Conservation (phyloP, 176 grass and related monocot species). For the Oryza meyeriana region DNA sequence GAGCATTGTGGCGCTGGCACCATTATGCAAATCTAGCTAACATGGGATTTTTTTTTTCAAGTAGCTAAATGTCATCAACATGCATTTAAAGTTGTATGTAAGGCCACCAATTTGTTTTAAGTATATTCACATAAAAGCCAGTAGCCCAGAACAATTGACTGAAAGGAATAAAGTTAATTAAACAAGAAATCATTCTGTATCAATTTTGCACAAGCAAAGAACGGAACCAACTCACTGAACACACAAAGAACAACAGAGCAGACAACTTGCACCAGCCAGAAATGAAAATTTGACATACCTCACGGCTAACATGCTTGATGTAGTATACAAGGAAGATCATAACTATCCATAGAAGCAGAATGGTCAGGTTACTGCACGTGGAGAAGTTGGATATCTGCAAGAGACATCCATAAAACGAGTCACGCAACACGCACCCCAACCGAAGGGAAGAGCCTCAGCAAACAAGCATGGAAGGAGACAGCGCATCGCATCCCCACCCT, state of each 20-base stretch:
- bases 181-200: not conserved
- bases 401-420: not conserved
- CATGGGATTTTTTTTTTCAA: not conserved
- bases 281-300: conserved; percentile 46
- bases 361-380: conserved; percentile 80
- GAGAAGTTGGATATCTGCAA: conserved; percentile 98
- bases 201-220: not conserved
- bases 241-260: not conserved
- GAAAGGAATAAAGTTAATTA: not conserved
- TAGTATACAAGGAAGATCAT: conserved; percentile 94
- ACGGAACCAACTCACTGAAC: not conserved
- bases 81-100: not conserved
- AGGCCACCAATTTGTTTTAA: not conserved
- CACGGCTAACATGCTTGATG: conserved; percentile 83
- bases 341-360: conserved; percentile 81
- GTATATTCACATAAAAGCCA: not conserved
- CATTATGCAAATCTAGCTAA: not conserved
- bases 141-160: not conserved
- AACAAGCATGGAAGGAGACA: not conserved
- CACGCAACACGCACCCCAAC: not conserved
- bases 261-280: not conserved
- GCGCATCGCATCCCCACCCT: conserved; percentile 38
- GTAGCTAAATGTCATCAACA: not conserved
- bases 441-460: not conserved
- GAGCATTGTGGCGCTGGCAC: not conserved